Evolutionary conservation across 2,329 filamentous ascomycete species (phyloP), one percentile per base, ranked within the genome.

Genomic region (Talaromyces islandicus): DNA sequence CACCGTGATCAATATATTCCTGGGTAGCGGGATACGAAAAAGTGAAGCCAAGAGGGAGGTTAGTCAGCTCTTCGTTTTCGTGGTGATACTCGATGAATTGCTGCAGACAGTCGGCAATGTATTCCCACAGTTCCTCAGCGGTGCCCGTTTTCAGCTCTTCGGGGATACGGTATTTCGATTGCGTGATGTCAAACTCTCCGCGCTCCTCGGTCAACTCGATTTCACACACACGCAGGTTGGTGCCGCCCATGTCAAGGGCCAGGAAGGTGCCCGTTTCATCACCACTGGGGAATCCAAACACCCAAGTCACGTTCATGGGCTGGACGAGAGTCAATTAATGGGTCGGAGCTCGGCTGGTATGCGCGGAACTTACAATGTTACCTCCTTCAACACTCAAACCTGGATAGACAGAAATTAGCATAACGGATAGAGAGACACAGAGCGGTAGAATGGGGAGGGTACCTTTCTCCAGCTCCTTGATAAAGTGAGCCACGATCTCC

Each of bases 241-340:
- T 97, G 68, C 93, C 93, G 60, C 93, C 93, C 89, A 97, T 95
- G 72, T 97, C 93, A 48, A 97, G 82, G 59, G 93, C 92, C 43
- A 97, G 81, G 74, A 87, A 96, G 14, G 88, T 94, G 63, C 93
- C 93, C 9, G 87, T 90, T 76, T 97, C 93, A 66, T 92, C 77
- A 65, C 93, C 93, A 71, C 88, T 89, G 24, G 93, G 93, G 75
- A 91, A 91, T 53, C 85, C 85, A 86, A 96, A 92, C 64, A 95
- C 92, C 93, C 93, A 97, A 59, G 92, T 96, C 61, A 93, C 90
- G 78, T 97, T 97, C 93, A 97, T 97, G 62, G 93, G 92, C 91
- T 96, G 38, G 14, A 54, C 21, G 41, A 52, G 12, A 2, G 17
- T 11, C 11, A 32, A 25, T 38, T 30, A 17, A n/a, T 7, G n/a